Evolutionary conservation across 1,284 basidiomycete species (phyloP), one percentile per base, ranked within the genome.

Genomic region (Rhodotorula sp.): DNA sequence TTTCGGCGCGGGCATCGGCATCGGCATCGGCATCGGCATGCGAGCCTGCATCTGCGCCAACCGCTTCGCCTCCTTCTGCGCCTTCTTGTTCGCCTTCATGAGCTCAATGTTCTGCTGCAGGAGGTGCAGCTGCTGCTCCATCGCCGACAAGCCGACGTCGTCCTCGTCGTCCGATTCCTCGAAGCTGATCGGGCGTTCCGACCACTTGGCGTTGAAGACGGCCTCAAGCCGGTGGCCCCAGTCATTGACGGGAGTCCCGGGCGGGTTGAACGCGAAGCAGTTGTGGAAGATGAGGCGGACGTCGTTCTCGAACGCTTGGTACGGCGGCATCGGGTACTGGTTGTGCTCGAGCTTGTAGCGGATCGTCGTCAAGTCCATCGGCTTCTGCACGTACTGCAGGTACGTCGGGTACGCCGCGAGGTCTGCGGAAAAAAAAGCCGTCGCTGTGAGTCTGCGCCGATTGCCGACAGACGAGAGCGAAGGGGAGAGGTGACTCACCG

Each of bases 251-350:
- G 89, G 87, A 28, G 93, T 92, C 47, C 90, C 91, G 12, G 88
- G 85, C 10, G 93, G 93, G 78, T 99, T 99, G 85, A 95, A 99
- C 2, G 86, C 84, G 80, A 90, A 90, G 80, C 95, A 98, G 81
- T 99, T 99, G 69, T 88, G 86, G 78, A 97, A 90, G 88, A 99
- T 92, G 73, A 95, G 85, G 80, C 91, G 90, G 84, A 98, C 92
- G 82, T 99, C 97, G 43, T 89, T 87, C 75, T 90, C 88, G 79
- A 98, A 93, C 26, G 90, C 88, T 73, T 89, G 88, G 79, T 98
- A 94, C 78, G 89, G 89, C 50, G 87, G 84, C 43, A 86, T 88
- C 6, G 86, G 78, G 80, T 98, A 99, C 73, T 89, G 87, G 70
- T 86, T 84, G 48, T 84, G 84, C 59, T 92, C 89, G 60, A 99